These are phyloP conservation scores for Lunularia cruciata DNA, from an alignment of 225 moss, liverwort and hornwort genomes.

Conservation along the genomic window DNA sequence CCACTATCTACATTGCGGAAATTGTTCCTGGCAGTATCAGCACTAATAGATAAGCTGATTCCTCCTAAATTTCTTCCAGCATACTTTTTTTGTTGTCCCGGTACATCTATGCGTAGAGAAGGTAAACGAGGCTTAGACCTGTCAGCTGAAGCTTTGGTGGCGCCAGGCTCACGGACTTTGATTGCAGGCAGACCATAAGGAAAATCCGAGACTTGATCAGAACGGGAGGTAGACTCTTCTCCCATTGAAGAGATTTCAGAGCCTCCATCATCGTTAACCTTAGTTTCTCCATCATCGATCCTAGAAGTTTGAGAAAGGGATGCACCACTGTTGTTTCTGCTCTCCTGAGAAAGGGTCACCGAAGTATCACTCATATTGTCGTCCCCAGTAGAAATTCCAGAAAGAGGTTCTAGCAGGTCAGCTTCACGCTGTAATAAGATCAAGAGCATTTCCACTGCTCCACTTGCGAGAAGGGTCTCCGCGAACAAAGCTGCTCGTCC, in stretches of 20 bases:
- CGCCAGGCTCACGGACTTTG: constrained; percentile 22
- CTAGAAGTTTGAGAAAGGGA: constrained; percentile 2
- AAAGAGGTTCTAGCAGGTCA: constrained; percentile 59
- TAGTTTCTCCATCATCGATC: neutral
- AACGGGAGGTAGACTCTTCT: neutral
- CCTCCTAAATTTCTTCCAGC: constrained; percentile 88
- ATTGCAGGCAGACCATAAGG: neutral
- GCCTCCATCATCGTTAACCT: constrained; percentile 7
- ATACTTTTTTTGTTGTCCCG: constrained; percentile 55
- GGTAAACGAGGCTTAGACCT: constrained; percentile 38
- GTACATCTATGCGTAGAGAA: constrained; percentile 23
- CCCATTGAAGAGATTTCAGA: neutral
- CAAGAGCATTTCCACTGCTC: constrained; percentile 92
- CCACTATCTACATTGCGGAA: constrained; percentile 94
- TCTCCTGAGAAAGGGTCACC: constrained; percentile 24
- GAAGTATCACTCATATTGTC: constrained; percentile 25
- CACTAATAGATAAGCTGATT: constrained; percentile 93
- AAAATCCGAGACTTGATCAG: constrained; percentile 14
- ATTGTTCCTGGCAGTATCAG: constrained; percentile 90
- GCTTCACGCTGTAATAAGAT: constrained; percentile 85
- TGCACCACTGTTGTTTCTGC: constrained; percentile 13
- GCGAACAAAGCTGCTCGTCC: constrained; percentile 72
- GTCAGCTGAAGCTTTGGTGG: constrained; percentile 25
- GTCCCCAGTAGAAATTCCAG: constrained; percentile 28
- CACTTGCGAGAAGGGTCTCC: constrained; percentile 71